Base-by-base conservation (phyloP, 495 filamentous ascomycete species). In the Neurospora sp. region DNA sequence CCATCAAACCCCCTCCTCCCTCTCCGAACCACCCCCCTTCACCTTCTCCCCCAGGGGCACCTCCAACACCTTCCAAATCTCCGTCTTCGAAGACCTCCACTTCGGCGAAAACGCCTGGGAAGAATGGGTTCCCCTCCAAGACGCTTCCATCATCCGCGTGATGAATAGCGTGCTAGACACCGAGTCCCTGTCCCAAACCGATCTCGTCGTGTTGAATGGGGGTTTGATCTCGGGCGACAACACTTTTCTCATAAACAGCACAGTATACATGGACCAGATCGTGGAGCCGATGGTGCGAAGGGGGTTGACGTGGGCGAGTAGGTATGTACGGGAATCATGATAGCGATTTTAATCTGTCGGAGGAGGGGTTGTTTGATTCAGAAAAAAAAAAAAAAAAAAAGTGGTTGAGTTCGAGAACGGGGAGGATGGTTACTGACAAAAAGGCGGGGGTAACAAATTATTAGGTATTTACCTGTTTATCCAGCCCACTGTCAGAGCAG, bases 261-360 rank as follows among this genome's bases (percentile, higher is more conserved):
- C 53, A 82, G 69, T 80, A 27, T 91, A 92, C 71, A 40, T 93
- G 20, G 87, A 92, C 74, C 77, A 85, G 48, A 87, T 93, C 6
- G 87, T 92, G 17, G 72, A 65, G 2, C 83, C 91, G 1, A 78
- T 93, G 3, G 79, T 90, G 0, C 69, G 85, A 3, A 82, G 82
- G 4, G 79, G 82, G 6, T 76, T 90, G 0, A 81, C 82, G 1
- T 93, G 90, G 90, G 90, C 90, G 0, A 89, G 86, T 22, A 22
- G 20, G 20, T 4, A 89, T 90, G 0, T 94, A 93, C 72, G 92
- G 92, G 1, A 94, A 93, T 76, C 91, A 94, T 72, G 91, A 94
- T 74, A 87, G 84, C 70, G 81, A 89, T 39, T 86, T 77, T 76
- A 92, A 91, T 91, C 38, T 22, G 20, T 88, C 87, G 0, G 83